phyloP scores from a whole-genome alignment of 257 asterid genomes.

The Solanum ossicruentum region DNA sequence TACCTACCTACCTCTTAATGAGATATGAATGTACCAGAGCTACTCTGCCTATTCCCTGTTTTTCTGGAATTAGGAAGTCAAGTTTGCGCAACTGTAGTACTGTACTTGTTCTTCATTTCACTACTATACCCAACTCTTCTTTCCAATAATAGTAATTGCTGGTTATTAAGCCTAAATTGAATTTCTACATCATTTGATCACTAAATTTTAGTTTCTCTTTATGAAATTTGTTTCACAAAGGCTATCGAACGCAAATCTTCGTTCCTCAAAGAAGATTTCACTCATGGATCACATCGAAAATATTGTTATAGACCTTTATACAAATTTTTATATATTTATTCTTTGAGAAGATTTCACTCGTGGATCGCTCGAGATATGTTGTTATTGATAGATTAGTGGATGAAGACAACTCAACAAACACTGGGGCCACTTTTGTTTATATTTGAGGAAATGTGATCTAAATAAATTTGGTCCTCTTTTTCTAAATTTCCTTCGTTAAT shows the following conservation, averaged over 20 bases:
- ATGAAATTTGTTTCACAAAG: background rate
- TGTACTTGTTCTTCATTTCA: background rate
- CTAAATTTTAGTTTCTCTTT: background rate
- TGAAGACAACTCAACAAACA: background rate
- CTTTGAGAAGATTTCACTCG: too few relatives aligned
- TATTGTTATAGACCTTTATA: too few relatives aligned
- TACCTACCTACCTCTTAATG: background rate
- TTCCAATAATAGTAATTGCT: background rate
- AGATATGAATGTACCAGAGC: slow-evolving; percentile 6
- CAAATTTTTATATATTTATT: too few relatives aligned
- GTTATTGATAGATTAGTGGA: background rate
- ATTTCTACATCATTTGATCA: background rate
- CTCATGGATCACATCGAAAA: too few relatives aligned
- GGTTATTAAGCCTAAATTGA: background rate
- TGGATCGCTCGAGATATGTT: too few relatives aligned
- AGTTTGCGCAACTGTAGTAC: background rate
- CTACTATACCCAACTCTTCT: background rate
- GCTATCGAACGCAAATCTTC: background rate
- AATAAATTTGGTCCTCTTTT: background rate
- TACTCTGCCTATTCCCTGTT: slow-evolving; percentile 14
- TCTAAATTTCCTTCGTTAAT: background rate
- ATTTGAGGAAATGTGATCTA: background rate
- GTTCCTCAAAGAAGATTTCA: too few relatives aligned
- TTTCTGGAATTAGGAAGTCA: slow-evolving; percentile 11
- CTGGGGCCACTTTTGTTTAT: background rate